These are phyloP conservation scores for Lotmaria passim DNA, from an alignment of 208 protist species.

Conservation along the genomic window DNA sequence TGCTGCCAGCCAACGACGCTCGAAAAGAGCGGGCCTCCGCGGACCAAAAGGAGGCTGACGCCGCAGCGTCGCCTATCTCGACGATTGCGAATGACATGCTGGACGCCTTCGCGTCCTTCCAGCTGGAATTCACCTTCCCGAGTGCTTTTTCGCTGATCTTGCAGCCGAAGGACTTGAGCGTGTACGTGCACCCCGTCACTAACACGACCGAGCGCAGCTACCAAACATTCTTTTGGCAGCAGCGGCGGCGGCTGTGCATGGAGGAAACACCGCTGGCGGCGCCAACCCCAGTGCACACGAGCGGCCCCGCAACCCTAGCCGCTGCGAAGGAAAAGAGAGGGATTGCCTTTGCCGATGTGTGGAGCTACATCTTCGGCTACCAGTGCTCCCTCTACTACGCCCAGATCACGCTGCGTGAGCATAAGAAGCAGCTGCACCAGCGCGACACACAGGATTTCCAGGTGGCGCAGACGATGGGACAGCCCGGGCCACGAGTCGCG, in stretches of 20 bases:
- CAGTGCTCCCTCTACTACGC: constrained; percentile 82
- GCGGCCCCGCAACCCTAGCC: not conserved
- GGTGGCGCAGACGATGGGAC: constrained; percentile 47
- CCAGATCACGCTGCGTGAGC: constrained; percentile 61
- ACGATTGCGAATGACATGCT: constrained; percentile 41
- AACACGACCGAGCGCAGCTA: constrained; percentile 45
- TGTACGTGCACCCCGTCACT: constrained; percentile 40
- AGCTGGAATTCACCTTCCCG: constrained; percentile 66
- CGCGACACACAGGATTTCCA: constrained; percentile 49
- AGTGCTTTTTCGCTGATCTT: constrained; percentile 62
- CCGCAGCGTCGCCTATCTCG: not conserved
- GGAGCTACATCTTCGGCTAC: constrained; percentile 87
- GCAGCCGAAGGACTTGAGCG: constrained; percentile 53
- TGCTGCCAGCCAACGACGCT: constrained; percentile 34
- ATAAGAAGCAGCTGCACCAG: constrained; percentile 69
- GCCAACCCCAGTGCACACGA: not conserved
- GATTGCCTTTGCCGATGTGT: constrained; percentile 51
- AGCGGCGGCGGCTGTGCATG: constrained; percentile 43
- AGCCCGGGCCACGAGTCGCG: not conserved
- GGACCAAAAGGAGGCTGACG: too few relatives aligned
- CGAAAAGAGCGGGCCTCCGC: not conserved
- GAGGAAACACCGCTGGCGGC: constrained; percentile 4
- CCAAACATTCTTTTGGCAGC: constrained; percentile 74
- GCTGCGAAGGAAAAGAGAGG: not conserved
- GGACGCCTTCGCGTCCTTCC: constrained; percentile 77